Percentiles rank a stretch among this genome's conserved stretches.
Evolutionary conservation across 179 eudicot species (phyloP).

Genomic region (Dionaea muscipula): DNA sequence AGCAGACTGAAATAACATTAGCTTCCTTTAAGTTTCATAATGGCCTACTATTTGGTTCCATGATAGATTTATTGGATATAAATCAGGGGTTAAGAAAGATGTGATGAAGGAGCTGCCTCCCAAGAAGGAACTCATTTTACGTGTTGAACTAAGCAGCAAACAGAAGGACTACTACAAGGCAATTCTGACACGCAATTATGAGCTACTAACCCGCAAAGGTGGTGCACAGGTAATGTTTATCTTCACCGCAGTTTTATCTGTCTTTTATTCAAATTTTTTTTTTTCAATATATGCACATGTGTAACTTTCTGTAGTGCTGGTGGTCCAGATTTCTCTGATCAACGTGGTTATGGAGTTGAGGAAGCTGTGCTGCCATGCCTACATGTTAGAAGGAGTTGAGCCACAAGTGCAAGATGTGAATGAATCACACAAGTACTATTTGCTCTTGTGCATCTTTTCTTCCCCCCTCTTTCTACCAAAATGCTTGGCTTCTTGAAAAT

Average conservation of each 20-base stretch:
- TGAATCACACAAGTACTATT: conserved; percentile 68
- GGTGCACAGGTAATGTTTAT: conserved; percentile 70
- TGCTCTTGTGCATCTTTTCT: conserved; percentile 1
- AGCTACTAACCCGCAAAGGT: conserved; percentile 79
- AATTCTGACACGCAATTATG: conserved; percentile 86
- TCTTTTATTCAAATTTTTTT: background rate
- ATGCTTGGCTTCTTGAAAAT: background rate
- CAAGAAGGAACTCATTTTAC: conserved; percentile 89
- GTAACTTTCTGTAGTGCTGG: conserved; percentile 3
- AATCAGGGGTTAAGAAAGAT: conserved; percentile 90
- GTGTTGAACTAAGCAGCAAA: conserved; percentile 84
- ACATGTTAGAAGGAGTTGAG: conserved; percentile 97
- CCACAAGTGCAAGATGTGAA: conserved; percentile 49
- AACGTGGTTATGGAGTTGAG: conserved; percentile 96
- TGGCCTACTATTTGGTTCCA: too few relatives aligned
- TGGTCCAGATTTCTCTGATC: conserved; percentile 64
- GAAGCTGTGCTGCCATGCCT: conserved; percentile 90
- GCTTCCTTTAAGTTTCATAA: too few relatives aligned
- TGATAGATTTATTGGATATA: background rate
- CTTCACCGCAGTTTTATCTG: conserved; percentile 1
- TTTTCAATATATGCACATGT: background rate
- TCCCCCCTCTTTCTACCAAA: background rate
- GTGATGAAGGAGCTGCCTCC: conserved; percentile 94
- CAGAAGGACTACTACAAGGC: conserved; percentile 98
- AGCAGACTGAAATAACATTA: too few relatives aligned